Evolutionary conservation across 768 basidiomycete genomes (phyloP), one percentile per base, ranked within the genome.

Genomic region (Lactarius evosmus): DNA sequence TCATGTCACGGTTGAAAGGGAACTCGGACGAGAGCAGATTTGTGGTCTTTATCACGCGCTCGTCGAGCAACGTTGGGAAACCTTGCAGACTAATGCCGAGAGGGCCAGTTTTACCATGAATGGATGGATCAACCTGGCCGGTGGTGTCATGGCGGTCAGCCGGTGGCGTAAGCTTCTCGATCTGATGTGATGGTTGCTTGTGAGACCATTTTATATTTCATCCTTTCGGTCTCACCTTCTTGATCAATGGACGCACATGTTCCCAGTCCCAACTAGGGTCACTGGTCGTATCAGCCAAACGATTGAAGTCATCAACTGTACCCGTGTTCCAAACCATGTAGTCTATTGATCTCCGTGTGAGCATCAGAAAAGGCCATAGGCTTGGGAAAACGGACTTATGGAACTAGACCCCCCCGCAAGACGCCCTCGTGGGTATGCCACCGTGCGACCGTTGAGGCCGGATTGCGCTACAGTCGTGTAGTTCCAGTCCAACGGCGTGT

Each of bases 1-100:
- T 80, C 61, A 73, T 72, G 67, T 82, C 82, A 16, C 70, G 36
- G 63, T 78, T 79, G 65, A 72, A 80, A 3, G 76, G 72, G 62
- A 77, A 82, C 50, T 77, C 74, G 30, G 77, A 73, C 0, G 70
- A 68, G 6, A 77, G 65, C 57, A 78, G 71, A 33, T 72, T 38
- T 0, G 77, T 75, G 1, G 79, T 76, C 9, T 72, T 72, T n/a
- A 81, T 70, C 17, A 80, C 74, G 2, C 71, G 72, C 1, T 66
- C 60, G 58, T 78, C 77, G 27, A 78, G 41, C 25, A 38, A 29
- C 27, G 36, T 32, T 16, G 51, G 38, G 22, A 52, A 58, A 7
- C 58, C 58, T 4, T 30, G 44, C 14, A 64, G 41, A 14, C 56
- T 59, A 29, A 64, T 29, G 30, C 74, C 77, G 65, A 77, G 72